Evolutionary conservation across 1,284 basidiomycete species (phyloP).

Genomic region (Kalmanozyma brasiliensis): DNA sequence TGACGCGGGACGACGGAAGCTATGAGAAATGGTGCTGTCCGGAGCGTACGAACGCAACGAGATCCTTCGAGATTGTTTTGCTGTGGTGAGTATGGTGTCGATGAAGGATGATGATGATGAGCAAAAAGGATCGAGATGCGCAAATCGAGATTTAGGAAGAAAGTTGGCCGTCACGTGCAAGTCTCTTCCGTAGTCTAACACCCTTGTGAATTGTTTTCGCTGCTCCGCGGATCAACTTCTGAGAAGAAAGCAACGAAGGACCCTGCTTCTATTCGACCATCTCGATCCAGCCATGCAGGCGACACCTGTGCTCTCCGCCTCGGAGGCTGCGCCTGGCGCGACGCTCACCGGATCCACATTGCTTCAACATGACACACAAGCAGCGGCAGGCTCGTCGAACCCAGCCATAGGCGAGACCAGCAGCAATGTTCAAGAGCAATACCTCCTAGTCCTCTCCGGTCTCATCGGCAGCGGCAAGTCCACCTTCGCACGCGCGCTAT

Average conservation of each 20-base stretch:
- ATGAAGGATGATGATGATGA: not conserved
- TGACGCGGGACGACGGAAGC: too few species aligned
- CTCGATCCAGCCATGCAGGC: slow-evolving; percentile 17
- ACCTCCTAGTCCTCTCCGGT: slow-evolving; percentile 39
- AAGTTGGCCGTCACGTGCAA: slow-evolving; percentile 22
- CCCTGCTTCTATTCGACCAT: not conserved
- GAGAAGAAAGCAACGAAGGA: slow-evolving; percentile 6
- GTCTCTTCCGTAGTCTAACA: not conserved
- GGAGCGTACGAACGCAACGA: too few species aligned
- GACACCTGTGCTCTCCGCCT: slow-evolving; percentile 18
- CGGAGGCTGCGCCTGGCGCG: not conserved
- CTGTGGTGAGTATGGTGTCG: too few species aligned
- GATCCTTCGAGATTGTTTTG: too few species aligned
- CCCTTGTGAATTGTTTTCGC: not conserved
- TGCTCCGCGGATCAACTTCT: slow-evolving; percentile 7
- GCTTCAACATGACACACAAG: not conserved
- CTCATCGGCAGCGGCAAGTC: slow-evolving; percentile 49
- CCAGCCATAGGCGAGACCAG: not conserved
- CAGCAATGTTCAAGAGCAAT: slow-evolving; percentile 14
- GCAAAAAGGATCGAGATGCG: slow-evolving; percentile 1
- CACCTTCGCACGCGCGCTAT: slow-evolving; percentile 39
- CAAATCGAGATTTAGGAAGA: slow-evolving; percentile 10
- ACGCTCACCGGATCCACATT: not conserved
- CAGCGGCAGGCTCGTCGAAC: not conserved
- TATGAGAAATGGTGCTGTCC: not conserved